These are phyloP conservation scores for Bryoglossum gracile DNA, from an alignment of 495 filamentous ascomycete genomes.

Conservation along the genomic window DNA sequence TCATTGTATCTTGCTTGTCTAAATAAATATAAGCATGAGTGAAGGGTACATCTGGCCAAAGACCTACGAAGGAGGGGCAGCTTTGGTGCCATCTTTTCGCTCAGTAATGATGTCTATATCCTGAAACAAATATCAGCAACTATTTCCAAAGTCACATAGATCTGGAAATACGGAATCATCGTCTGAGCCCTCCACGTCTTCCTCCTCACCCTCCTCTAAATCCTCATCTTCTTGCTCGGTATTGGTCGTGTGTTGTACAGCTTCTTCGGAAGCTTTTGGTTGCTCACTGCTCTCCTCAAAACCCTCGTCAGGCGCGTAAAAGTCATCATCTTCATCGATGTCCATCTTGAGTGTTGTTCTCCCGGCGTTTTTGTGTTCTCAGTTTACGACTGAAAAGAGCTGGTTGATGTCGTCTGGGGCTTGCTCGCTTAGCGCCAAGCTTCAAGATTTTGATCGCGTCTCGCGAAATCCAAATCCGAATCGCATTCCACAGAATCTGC, in stretches of 20 bases:
- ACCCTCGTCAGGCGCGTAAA: conserved; percentile 48
- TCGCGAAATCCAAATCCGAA: no score
- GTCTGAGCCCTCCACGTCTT: conserved; percentile 54
- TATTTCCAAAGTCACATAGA: not conserved
- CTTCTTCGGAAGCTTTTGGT: conserved; percentile 13
- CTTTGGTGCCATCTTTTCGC: conserved; percentile 65
- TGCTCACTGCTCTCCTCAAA: conserved; percentile 12
- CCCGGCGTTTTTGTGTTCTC: not conserved
- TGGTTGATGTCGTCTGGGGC: conserved; percentile 4
- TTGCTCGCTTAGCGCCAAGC: conserved; percentile 16
- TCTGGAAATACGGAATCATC: conserved; percentile 8
- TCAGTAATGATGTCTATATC: conserved; percentile 96
- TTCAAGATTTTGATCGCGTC: conserved; percentile 9
- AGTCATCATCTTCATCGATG: conserved; percentile 63
- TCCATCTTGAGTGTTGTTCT: conserved; percentile 47
- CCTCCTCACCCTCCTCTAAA: conserved; percentile 63
- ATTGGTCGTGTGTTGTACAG: conserved; percentile 7
- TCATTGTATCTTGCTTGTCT: conserved; percentile 50
- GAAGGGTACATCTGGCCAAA: not conserved
- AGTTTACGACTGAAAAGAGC: not conserved
- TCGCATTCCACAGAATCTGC: conserved; percentile 1
- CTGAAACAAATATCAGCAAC: conserved; percentile 35
- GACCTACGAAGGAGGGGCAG: conserved; percentile 54
- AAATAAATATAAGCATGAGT: conserved; percentile 7
- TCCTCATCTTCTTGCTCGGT: conserved; percentile 33